phyloP scores from a whole-genome alignment of 805 yeast genomes.

The Lachancea nothofagi region DNA sequence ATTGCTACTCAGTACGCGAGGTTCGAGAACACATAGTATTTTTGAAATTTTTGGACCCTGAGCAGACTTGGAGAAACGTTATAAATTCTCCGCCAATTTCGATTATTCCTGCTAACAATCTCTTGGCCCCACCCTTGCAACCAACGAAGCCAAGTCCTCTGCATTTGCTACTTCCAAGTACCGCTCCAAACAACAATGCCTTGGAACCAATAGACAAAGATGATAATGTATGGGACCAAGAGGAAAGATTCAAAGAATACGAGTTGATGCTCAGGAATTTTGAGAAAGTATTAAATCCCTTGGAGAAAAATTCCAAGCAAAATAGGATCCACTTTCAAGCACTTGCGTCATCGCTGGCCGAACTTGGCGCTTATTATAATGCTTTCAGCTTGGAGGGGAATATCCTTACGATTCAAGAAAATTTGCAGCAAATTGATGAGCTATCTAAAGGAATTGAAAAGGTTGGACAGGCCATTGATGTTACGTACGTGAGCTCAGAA shows the following conservation, averaged over 20 bases:
- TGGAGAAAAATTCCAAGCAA: slow-evolving; percentile 27
- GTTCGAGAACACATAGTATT: slow-evolving; percentile 59
- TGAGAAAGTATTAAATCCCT: slow-evolving; percentile 23
- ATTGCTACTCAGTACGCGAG: slow-evolving; percentile 56
- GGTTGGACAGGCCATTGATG: slow-evolving; percentile 82
- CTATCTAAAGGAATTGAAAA: slow-evolving; percentile 59
- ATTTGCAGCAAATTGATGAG: slow-evolving; percentile 28
- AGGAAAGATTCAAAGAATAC: slow-evolving; percentile 36
- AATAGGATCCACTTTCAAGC: slow-evolving; percentile 41
- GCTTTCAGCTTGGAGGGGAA: slow-evolving; percentile 55
- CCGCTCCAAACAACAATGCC: slow-evolving; percentile 41
- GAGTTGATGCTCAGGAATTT: slow-evolving; percentile 34
- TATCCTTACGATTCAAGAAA: slow-evolving; percentile 50
- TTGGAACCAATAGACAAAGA: slow-evolving; percentile 14
- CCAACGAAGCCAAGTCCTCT: slow-evolving; percentile 53
- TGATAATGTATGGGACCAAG: slow-evolving; percentile 31
- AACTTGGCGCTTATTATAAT: slow-evolving; percentile 67
- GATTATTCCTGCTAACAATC: slow-evolving; percentile 45
- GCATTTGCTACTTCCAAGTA: slow-evolving; percentile 59
- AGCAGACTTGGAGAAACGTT: slow-evolving; percentile 77
- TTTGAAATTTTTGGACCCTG: slow-evolving; percentile 77
- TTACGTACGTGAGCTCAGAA: slow-evolving; percentile 50
- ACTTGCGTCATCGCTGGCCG: slow-evolving; percentile 60
- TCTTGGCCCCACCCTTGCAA: slow-evolving; percentile 57
- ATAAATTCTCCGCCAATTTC: slow-evolving; percentile 50